Percentiles rank a stretch among this genome's conserved stretches.
These are phyloP conservation scores for Diutina pseudorugosa DNA, from an alignment of 1,139 yeast genomes.

Conservation along the genomic window DNA sequence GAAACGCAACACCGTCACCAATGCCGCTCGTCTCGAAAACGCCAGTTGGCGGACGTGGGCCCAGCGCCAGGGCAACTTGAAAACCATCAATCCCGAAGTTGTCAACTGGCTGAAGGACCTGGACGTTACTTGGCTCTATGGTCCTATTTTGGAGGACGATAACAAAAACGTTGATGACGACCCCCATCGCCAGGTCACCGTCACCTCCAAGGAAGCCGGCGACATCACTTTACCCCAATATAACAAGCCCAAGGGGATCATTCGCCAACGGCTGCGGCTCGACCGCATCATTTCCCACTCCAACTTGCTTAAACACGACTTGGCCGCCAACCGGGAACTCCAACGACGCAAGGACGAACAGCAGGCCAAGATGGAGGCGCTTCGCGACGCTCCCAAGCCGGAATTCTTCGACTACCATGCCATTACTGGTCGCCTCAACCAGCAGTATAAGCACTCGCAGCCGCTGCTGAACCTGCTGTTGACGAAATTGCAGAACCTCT, in stretches of 20 bases:
- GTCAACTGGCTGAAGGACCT: constrained; percentile 74
- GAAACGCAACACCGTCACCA: constrained; percentile 65
- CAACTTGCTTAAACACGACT: constrained; percentile 34
- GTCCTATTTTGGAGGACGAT: constrained; percentile 51
- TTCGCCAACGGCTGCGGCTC: constrained; percentile 70
- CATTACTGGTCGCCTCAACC: constrained; percentile 46
- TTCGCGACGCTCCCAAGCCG: constrained; percentile 14
- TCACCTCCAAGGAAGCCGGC: constrained; percentile 35
- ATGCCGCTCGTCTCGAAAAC: constrained; percentile 57
- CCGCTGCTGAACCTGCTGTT: constrained; percentile 2
- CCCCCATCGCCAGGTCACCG: constrained; percentile 17
- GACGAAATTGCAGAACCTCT: neutral
- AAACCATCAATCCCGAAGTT: constrained; percentile 59
- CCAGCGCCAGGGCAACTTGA: constrained; percentile 53
- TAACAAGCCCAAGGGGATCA: constrained; percentile 42
- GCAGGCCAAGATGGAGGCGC: constrained; percentile 9
- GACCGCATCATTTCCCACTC: constrained; percentile 59
- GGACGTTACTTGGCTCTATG: constrained; percentile 76
- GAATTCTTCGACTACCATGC: constrained; percentile 45
- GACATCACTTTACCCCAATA: constrained; percentile 25
- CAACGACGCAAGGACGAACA: constrained; percentile 13
- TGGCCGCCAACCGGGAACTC: constrained; percentile 23
- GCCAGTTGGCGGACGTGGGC: constrained; percentile 88
- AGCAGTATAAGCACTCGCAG: constrained; percentile 28
- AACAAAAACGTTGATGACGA: constrained; percentile 15